Evolutionary conservation across 2,329 filamentous ascomycete genomes (phyloP), one percentile per base, ranked within the genome.

Genomic region (Talaromyces sp.): DNA sequence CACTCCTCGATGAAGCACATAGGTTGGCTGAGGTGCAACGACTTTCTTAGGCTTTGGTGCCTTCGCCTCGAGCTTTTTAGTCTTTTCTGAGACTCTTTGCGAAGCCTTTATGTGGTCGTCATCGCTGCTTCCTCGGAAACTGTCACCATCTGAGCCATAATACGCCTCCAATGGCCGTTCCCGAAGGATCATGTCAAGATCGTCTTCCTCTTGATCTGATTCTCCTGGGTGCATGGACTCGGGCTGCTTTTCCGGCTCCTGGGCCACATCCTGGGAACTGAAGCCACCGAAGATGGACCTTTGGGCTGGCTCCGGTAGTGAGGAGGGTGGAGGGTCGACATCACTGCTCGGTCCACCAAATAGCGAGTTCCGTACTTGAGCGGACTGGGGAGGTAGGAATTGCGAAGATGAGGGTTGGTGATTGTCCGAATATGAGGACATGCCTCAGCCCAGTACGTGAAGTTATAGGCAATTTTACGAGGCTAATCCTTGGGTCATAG

Each of bases 281-380:
- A 60, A 56, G 3, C 67, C 67, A 24, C 67, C 69, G 35, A 70
- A 71, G 45, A 70, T 51, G 24, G 68, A 68, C 20, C 54, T 60
- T 43, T 44, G 53, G 8, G 50, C 30, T 29, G 48, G 54, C 52
- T 64, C 62, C 17, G 63, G 65, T 39, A 68, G 69, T 20, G 67
- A 67, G 41, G 69, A 71, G 30, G 65, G 60, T 43, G 61, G 64
- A 37, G 59, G 59, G 36, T 47, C 56, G 30, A 36, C 51, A 57
- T 63, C 62, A 42, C 59, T 64, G 55, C 61, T 64, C n/a, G 59
- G 62, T 13, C 59, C 61, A 4, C 61, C 62, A 42, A 62, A 64
- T 33, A 64, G 32, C 32, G 61, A 64, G 14, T 32, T 43, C 16
- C 40, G 45, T 9, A 54, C 55, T 42, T 64, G 62, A 9, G 61